Base-by-base conservation (phyloP, 345 rosid genomes). In the Hirschfeldia incana region DNA sequence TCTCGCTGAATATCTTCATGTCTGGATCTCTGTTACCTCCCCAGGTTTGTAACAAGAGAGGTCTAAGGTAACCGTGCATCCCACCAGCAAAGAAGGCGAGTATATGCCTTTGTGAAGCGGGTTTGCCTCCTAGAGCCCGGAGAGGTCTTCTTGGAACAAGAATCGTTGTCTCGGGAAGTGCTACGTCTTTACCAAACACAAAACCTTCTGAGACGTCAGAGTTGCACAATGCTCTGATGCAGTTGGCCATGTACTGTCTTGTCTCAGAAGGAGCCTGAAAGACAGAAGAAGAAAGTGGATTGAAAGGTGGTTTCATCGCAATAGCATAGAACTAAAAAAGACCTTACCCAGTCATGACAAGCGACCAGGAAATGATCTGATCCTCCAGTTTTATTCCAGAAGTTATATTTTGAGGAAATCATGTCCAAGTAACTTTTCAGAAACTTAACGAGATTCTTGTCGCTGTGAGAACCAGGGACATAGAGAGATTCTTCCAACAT, bases 271-370 rank as follows among this genome's bases (percentile, higher is more conserved):
- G 91, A 17, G 95, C 98, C 98, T 94, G 88, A 71, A 67, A 85
- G 55, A 46, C 62, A 6, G 11, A 29, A 63, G 10, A 67, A 53
- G 44, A 29, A 27, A 15, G 0, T 1, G 0, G 51, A 10, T 65
- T 58, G 44, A 65, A 58, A 34, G 29, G 55, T 13, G 15, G 68
- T 15, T 71, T 59, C 65, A 76, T 4, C 1, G 28, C 62, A 16
- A 33, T 29, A 11, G 7, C 3, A 69, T 51, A 60, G 27, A 2
- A 53, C 21, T 29, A 69, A 44, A 65, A 73, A 69, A 34, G 67
- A 57, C 81, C 6, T 69, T 86, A 92, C 98, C 98, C 97, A 94
- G 79, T 94, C 98, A 77, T 94, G 98, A 83, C 98, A 94, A 86
- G 98, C 97, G 17, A 86, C 97, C 0, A 94, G 90, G 65, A 94